Conservation (phyloP, 1,139 yeast genomes). For the Pichia sp. region DNA sequence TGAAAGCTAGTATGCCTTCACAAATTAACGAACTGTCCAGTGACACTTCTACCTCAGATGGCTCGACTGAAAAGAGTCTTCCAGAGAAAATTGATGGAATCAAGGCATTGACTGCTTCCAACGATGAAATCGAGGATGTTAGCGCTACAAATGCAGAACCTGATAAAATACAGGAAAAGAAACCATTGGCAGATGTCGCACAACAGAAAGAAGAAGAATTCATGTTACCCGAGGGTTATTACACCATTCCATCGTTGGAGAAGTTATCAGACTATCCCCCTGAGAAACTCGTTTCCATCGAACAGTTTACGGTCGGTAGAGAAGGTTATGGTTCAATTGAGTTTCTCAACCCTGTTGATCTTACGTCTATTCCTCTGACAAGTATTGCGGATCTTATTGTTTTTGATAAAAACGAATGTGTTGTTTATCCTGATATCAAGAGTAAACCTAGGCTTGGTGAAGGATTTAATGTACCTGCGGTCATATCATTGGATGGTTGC, state of each 20-base stretch:
- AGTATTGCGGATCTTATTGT: slow-evolving; percentile 65
- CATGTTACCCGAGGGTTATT: slow-evolving; percentile 62
- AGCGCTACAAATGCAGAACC: background rate
- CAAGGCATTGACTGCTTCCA: slow-evolving; percentile 1
- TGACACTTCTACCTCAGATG: background rate
- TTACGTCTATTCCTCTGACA: slow-evolving; percentile 59
- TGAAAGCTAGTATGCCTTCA: slow-evolving; percentile 15
- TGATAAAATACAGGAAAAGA: background rate
- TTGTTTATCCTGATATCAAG: slow-evolving; percentile 70
- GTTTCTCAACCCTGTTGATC: slow-evolving; percentile 78
- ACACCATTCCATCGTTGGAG: slow-evolving; percentile 75
- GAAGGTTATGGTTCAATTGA: slow-evolving; percentile 71
- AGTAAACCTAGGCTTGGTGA: slow-evolving; percentile 65
- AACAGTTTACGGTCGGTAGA: slow-evolving; percentile 73
- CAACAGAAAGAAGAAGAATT: background rate
- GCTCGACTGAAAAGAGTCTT: background rate
- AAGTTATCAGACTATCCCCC: slow-evolving; percentile 57
- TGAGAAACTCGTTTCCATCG: slow-evolving; percentile 60
- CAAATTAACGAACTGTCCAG: background rate
- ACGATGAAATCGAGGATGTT: background rate
- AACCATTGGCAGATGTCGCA: background rate
- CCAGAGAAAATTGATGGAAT: background rate
- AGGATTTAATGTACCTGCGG: slow-evolving; percentile 76
- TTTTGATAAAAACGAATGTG: slow-evolving; percentile 58
- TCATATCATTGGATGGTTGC: slow-evolving; percentile 70